Evolutionary conservation across 441 rosid species (phyloP).

Genomic region (Jatropha podagrica): DNA sequence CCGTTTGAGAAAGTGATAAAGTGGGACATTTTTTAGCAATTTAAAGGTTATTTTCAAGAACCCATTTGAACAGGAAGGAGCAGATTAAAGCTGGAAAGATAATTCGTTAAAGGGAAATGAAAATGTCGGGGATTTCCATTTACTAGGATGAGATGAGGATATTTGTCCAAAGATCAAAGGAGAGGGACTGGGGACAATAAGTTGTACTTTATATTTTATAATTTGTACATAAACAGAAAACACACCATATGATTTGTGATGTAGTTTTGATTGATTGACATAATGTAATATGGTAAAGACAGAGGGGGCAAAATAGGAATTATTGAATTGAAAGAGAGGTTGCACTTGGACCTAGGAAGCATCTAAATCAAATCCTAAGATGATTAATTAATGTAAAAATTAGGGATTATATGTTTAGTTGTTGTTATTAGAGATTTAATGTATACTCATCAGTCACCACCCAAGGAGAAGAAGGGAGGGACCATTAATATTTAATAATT

Average conservation of each 20-base stretch:
- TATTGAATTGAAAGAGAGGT: background rate
- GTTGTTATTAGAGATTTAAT: background rate
- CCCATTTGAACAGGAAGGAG: background rate
- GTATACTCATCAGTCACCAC: background rate
- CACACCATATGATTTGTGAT: background rate
- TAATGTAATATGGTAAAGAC: background rate
- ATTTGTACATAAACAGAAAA: slow-evolving; percentile 16
- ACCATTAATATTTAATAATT: background rate
- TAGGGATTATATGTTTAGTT: background rate
- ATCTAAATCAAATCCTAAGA: background rate
- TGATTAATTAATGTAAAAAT: background rate
- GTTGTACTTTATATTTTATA: slow-evolving; percentile 16
- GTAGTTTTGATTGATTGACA: background rate
- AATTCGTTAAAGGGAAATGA: no score
- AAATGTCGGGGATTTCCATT: no score
- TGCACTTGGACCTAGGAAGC: slow-evolving; percentile 5
- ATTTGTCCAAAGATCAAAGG: background rate
- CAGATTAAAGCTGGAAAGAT: background rate
- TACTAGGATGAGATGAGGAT: no score
- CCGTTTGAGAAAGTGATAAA: background rate
- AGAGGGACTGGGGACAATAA: background rate
- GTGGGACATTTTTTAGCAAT: background rate
- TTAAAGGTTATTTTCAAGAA: background rate
- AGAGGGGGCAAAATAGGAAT: background rate
- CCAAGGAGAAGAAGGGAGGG: background rate